Evolutionary conservation across 176 grass and related monocot genomes (phyloP), one percentile per base, ranked within the genome.

Genomic region (Dendrocalamus sinicus): DNA sequence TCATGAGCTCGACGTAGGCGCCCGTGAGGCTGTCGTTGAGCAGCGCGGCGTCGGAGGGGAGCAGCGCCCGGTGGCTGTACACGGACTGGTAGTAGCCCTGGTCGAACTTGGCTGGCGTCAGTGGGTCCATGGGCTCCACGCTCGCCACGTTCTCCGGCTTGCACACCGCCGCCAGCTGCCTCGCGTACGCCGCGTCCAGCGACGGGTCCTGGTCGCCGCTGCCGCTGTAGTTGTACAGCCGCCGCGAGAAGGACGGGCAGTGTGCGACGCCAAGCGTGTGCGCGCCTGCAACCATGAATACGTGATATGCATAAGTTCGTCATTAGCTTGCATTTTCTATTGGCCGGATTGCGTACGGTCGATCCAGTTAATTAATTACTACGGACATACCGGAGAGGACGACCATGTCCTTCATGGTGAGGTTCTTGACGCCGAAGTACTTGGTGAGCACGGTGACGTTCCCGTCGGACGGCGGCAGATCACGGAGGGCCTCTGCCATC

Each of bases 231-330:
- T 95, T 95, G 88, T 95, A 89, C 0, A 95, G 76, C 0, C 93
- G 86, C 14, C 28, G 0, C 4, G 76, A 75, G 86, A 93, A 91
- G 19, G 91, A 91, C 0, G 75, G 4, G 86, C 93, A 95, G 87
- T 95, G 93, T 12, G 93, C 53, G 4, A 91, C 62, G 26, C 93
- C 93, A 7, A 95, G 2, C 40, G 93, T 92, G 88, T 95, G 93
- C 0, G 91, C 91, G 2, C 60, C 90, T 92, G 76, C 65, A 75
- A 66, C 15, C 12, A 72, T 47, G 22, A 2, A 50, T 50, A 11
- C 3, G 4, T 3, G 37, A 13, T 2, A 13, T 20, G 6, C 6
- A 20, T 17, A 4, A 5, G 17, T 20, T 4, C 17, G 53, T 55
- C 2, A 8, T 5, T 55, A 55, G 53, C 53, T 50, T 12, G 47